Percentiles rank a stretch among this genome's conserved stretches.
These are phyloP conservation scores for Pythium periplocum DNA, from an alignment of 352 stramenopile species.

Conservation along the genomic window DNA sequence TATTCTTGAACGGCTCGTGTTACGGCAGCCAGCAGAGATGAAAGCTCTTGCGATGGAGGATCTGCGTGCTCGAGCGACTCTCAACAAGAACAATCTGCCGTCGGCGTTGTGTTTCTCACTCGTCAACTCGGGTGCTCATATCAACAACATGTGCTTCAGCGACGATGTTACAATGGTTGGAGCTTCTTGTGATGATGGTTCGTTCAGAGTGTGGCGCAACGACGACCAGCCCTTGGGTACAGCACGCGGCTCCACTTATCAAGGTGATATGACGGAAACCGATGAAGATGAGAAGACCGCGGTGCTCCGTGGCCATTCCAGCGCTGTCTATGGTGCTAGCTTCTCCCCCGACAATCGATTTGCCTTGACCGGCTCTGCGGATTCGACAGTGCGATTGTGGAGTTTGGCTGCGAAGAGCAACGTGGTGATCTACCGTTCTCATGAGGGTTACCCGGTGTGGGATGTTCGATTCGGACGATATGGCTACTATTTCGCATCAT, in stretches of 20 bases:
- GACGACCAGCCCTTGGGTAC: slow-evolving; percentile 72
- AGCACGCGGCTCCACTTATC: slow-evolving; percentile 52
- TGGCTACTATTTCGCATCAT: slow-evolving; percentile 95
- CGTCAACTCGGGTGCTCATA: slow-evolving; percentile 66
- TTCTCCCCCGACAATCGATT: slow-evolving; percentile 88
- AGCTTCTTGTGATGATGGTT: slow-evolving; percentile 61
- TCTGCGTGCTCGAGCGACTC: slow-evolving; percentile 36
- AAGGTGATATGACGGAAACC: slow-evolving; percentile 37
- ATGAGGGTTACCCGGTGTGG: slow-evolving; percentile 84
- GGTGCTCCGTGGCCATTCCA: slow-evolving; percentile 66
- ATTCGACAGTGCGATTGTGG: slow-evolving; percentile 83
- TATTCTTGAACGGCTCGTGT: slow-evolving; percentile 75
- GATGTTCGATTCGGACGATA: slow-evolving; percentile 87
- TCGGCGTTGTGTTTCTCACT: slow-evolving; percentile 77
- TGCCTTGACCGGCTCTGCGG: slow-evolving; percentile 70
- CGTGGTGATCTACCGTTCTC: slow-evolving; percentile 68
- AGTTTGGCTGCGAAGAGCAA: slow-evolving; percentile 79
- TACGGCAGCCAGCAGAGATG: slow-evolving; percentile 58
- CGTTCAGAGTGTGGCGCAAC: slow-evolving; percentile 80
- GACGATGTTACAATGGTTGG: slow-evolving; percentile 74
- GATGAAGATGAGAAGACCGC: slow-evolving; percentile 70
- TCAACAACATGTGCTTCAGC: slow-evolving; percentile 83
- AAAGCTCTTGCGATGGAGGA: slow-evolving; percentile 69
- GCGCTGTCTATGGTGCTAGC: slow-evolving; percentile 76
- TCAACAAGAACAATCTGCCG: slow-evolving; percentile 50